These are phyloP conservation scores for Singerocomus inundabilis DNA, from an alignment of 1,284 basidiomycete species.

Conservation along the genomic window DNA sequence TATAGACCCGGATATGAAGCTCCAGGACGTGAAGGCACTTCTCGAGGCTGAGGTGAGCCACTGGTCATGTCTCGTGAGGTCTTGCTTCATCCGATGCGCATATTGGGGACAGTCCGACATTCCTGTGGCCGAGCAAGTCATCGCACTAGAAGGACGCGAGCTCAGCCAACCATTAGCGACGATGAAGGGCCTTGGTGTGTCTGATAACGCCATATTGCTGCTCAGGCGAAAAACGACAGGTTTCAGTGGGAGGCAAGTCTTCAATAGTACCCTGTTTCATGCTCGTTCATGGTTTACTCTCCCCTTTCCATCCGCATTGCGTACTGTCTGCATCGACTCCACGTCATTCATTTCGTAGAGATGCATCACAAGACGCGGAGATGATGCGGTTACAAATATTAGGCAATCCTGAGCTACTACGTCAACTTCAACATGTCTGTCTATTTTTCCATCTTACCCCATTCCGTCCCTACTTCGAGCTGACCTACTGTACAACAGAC, in stretches of 20 bases:
- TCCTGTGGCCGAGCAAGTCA: slow-evolving; percentile 65
- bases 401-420: slow-evolving; percentile 79
- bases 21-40: slow-evolving; percentile 86
- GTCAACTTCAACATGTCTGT: slow-evolving; percentile 67
- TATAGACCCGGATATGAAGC: slow-evolving; percentile 85
- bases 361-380: slow-evolving; percentile 79
- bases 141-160: slow-evolving; percentile 64
- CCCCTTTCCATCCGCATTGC: neutral
- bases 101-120: slow-evolving; percentile 58
- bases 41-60: slow-evolving; percentile 82
- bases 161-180: slow-evolving; percentile 64
- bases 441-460: neutral
- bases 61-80: slow-evolving; percentile 1
- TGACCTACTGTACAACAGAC: slow-evolving; percentile 43
- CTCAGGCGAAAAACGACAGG: slow-evolving; percentile 58
- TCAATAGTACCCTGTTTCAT: neutral
- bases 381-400: slow-evolving; percentile 87
- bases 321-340: neutral
- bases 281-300: neutral
- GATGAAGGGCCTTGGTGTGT: slow-evolving; percentile 61
- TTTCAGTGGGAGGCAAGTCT: slow-evolving; percentile 58
- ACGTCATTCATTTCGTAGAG: slow-evolving; percentile 34
- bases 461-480: neutral
- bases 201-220: slow-evolving; percentile 62
- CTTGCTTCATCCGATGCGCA: neutral